Base-by-base conservation (phyloP, 306 rosid species). In the Cucurbita ficifolia region DNA sequence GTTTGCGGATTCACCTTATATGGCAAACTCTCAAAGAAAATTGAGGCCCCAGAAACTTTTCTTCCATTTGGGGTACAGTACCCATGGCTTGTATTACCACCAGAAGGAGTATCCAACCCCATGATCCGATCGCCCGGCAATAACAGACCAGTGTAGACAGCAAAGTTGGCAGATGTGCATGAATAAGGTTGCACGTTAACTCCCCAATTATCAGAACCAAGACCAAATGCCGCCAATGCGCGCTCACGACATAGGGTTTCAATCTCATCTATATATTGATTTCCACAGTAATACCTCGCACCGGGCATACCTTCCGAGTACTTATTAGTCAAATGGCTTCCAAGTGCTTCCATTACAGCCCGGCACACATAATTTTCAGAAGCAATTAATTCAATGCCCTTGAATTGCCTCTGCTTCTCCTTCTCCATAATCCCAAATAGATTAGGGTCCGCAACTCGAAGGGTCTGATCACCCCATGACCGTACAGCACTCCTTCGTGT, bases 51-150 rank as follows among this genome's bases (percentile, higher is more conserved):
- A 0, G 98, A 88, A 77, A 90, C 90, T 46, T 90, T 93, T 84
- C 87, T 90, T 73, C 97, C 98, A 75, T 83, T 90, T 0, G 94
- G 97, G 12, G 94, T 87, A 74, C 84, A 93, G 78, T 87, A 93
- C 1, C 98, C 98, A 63, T 93, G 97, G 70, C 98, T 93, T 21
- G 97, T 89, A 58, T 93, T 91, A 79, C 98, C 98, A 78, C 98
- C 98, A 5, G 96, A 90, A 3, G 98, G 98, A 5, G 98, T 87
- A 79, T 93, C 98, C 84, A 93, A 74, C 74, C 96, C 98, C 98
- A 93, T 90, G 29, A 90, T 87, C 10, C 98, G 80, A 81, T 93
- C 98, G 1, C 96, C 96, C 0, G 98, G 98, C 8, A 84, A 18
- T 57, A 93, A 74, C 82, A 93, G 71, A 9, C 97, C 97, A 0